Evolutionary conservation across 768 basidiomycete species (phyloP), one percentile per base, ranked within the genome.

Genomic region (Lactarius psammicola): DNA sequence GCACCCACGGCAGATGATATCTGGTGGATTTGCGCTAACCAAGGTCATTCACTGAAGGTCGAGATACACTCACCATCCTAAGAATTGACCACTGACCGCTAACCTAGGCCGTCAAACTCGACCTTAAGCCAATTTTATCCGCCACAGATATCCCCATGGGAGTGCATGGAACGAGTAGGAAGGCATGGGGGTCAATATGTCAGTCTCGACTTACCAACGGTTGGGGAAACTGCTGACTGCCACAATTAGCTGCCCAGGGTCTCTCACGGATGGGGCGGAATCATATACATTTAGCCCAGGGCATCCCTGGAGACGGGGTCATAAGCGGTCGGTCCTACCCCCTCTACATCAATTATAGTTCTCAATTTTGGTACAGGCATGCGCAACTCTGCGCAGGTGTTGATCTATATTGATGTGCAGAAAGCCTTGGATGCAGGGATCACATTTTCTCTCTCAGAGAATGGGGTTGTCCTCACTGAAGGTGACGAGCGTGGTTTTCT

Each of bases 21-120:
- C n/a, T 91, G 91, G 90, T 92, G 88, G 88, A 93, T 95, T 69
- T 82, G 89, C 40, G 94, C 94, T 9, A 94, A 92, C 70, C 94
- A 95, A 75, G 94, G 94, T 0, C 94, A 95, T 77, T 90, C 92
- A 0, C 79, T 96, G 55, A 84, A 87, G 81, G 94, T 88, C 68
- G 10, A 0, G 31, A 42, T 49, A 8, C 10, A 31, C 49, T 8
- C 15, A 18, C 34, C 31, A 7, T 2, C 7, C 28, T 62, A 13
- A 59, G 23, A 36, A 40, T 38, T 30, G 49, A 23, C 26, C 53
- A 15, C 34, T 26, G 62, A 60, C 40, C 42, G 20, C 40, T 34
- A 23, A n/a, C 53, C 38, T 67, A 95, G 93, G 78, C 81, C 0
- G 81, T 94, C n/a, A 78, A 87, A 55, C 71, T 94, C 17, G 87